Evolutionary conservation across 257 asterid species (phyloP), one percentile per base, ranked within the genome.

Genomic region (Solanum tacnaense): DNA sequence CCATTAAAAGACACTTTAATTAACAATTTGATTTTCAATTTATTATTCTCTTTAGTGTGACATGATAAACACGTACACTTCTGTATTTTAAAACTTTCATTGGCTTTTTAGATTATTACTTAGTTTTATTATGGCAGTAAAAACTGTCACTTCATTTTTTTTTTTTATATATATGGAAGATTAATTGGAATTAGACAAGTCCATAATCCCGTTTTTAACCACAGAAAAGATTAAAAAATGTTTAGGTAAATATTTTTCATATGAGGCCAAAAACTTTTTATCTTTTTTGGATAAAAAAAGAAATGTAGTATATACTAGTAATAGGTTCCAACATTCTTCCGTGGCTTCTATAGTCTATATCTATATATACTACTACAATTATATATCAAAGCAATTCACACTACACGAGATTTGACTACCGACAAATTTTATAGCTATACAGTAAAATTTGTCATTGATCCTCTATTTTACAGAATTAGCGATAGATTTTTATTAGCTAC

Each of bases 281-380:
- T 39, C 3, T 13, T 79, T 25, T 79, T 79, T 2, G 13, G 38
- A 41, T 8, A 2, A 81, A 79, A 81, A 81, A 29, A 5, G 2
- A 81, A 49, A 23, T 9, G 18, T 21, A 81, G 25, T 81, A 49
- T 49, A 29, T 81, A 44, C 85, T 81, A 81, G 41, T 81, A 81
- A 81, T 49, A 81, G 85, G 58, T 18, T 84, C 89, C 87, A 91
- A 92, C 92, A 92, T 92, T 90, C 94, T 72, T 92, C 90, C 75
- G 81, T 27, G 86, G 71, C 88, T 89, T 89, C 71, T 87, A 86
- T 86, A 38, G 86, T 86, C 78, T 65, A 35, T 49, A 35, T 35
- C 5, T 35, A 35, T 35, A 13, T 49, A 49, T 49, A 20, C 12
- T 27, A 23, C 35, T 67, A 20, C 78, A 23, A 13, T 13, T 84